Evolutionary conservation across 768 basidiomycete species (phyloP), one percentile per base, ranked within the genome.

Genomic region (Leccinum subtestaceum): DNA sequence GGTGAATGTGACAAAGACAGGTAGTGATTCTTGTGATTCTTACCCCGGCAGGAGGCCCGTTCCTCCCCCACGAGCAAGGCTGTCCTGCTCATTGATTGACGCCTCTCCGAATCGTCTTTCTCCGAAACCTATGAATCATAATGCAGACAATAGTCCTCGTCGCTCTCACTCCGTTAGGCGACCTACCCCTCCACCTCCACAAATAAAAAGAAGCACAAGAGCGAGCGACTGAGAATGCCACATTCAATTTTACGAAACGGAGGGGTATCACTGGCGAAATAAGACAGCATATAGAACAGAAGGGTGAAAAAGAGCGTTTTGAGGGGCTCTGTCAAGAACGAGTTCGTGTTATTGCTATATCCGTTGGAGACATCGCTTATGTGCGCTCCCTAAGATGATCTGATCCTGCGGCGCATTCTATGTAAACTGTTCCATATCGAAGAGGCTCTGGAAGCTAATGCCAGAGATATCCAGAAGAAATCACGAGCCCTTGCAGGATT

Each of bases 231-330:
- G 96, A 98, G 66, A 91, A 91, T 57, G 93, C 95, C 2, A 96
- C 94, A 0, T 88, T 90, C 76, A 97, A 96, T 72, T 98, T 95
- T 71, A 91, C 89, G 5, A 98, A 96, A 71, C 85, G 96, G 49
- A 82, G 95, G 55, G 93, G 94, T 10, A 95, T 98, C 62, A 83
- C 93, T 1, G 91, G 91, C 8, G 97, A 99, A 73, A 95, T 97
- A 64, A 95, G 92, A 73, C 94, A 96, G 68, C 98, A 95, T 76
- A 94, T 93, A 76, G 95, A 98, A 70, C 96, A 98, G 75, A 94
- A 95, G 74, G 84, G 83, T 5, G 96, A 98, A 70, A 93, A 94
- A 4, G 91, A 93, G 63, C 80, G 89, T 46, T 98, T 95, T 66
- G 89, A 95, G 71, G 78, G 77, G 8, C 76, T 98, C 13, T 83